Conservation (phyloP, 108 stramenopile genomes). For the Nitzschia sp. region DNA sequence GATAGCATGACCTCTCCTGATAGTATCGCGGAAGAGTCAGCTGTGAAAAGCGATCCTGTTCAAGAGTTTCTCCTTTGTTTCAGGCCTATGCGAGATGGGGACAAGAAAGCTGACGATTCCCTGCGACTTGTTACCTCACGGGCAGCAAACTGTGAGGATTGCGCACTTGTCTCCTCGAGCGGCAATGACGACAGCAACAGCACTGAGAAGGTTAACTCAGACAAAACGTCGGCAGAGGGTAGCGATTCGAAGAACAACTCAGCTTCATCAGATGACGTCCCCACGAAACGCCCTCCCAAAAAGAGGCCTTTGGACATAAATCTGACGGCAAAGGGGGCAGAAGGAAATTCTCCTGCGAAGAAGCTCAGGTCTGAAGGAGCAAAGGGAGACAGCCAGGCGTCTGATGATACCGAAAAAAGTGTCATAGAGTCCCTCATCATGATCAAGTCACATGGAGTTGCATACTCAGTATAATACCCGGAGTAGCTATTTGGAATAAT, state of each 20-base stretch:
- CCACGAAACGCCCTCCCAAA: constrained; percentile 33
- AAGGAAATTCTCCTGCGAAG: constrained; percentile 1
- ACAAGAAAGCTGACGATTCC: constrained; percentile 50
- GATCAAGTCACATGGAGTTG: constrained; percentile 25
- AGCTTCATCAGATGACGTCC: not conserved
- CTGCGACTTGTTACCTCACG: constrained; percentile 41
- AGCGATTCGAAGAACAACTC: constrained; percentile 10
- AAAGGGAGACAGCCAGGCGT: not conserved
- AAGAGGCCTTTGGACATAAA: constrained; percentile 13
- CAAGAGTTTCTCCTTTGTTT: constrained; percentile 78
- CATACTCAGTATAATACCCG: not conserved
- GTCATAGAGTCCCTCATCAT: constrained; percentile 61
- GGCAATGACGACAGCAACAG: constrained; percentile 15
- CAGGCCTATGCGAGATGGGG: constrained; percentile 78
- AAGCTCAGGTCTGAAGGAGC: not conserved
- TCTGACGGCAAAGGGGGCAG: not conserved
- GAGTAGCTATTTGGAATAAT: too few relatives aligned
- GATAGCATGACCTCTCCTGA: not conserved
- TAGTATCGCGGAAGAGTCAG: not conserved
- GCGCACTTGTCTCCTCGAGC: constrained; percentile 13
- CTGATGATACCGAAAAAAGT: constrained; percentile 48
- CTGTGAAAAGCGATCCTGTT: constrained; percentile 12
- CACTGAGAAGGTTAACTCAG: not conserved
- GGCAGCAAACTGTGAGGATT: not conserved
- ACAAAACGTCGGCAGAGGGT: not conserved